phyloP scores from a whole-genome alignment of 345 rosid species.

The Salix udensis region DNA sequence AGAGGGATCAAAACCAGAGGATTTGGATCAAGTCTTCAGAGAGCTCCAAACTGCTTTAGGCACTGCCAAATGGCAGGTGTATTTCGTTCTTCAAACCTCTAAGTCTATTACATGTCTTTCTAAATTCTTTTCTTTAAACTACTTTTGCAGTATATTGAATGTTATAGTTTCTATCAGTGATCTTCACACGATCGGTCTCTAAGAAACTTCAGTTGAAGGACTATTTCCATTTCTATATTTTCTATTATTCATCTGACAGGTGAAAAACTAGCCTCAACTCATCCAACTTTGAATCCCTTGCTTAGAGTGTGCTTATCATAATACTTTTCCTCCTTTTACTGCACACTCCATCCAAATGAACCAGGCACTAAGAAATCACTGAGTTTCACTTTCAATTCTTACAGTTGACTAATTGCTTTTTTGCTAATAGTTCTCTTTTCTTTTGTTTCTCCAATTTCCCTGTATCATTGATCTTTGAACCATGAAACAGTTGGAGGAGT shows the following conservation, averaged over 20 bases:
- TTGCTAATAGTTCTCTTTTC: background rate
- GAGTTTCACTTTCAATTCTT: background rate
- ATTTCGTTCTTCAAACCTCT: background rate
- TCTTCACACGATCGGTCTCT: background rate
- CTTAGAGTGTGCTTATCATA: background rate
- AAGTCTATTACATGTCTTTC: background rate
- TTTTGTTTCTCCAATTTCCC: background rate
- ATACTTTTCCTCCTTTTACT: background rate
- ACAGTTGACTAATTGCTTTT: background rate
- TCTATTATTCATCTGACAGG: background rate
- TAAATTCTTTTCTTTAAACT: background rate
- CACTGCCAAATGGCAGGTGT: slow-evolving; percentile 94
- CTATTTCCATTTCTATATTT: background rate
- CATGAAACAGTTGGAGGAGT: slow-evolving; percentile 68
- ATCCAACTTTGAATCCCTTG: background rate
- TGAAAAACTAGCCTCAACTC: background rate
- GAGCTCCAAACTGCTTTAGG: slow-evolving; percentile 83
- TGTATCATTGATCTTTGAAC: slow-evolving; percentile 16
- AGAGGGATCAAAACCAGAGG: slow-evolving; percentile 30
- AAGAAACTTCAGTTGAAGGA: background rate
- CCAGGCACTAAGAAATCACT: background rate
- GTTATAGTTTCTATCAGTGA: background rate
- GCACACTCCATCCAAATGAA: background rate
- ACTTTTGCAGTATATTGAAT: background rate
- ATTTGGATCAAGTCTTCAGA: slow-evolving; percentile 49